A percentile compares a stretch with the other conserved stretches of the same genome.
Conservation (phyloP, 2,329 filamentous ascomycete genomes). For the Neofusicoccum laricinum region DNA sequence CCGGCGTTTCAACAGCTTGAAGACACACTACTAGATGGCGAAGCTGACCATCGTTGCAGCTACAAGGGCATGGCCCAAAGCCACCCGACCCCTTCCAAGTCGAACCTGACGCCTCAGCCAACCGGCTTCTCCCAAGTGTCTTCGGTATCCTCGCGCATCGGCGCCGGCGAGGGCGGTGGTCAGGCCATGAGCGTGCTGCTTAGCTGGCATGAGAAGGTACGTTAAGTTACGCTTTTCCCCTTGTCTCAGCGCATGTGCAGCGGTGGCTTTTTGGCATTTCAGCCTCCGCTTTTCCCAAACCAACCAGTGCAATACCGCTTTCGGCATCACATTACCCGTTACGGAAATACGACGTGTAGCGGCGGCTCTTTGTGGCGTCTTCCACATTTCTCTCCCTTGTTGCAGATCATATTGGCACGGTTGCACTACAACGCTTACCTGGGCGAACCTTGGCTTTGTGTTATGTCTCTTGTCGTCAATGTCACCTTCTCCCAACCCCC, state of each 20-base stretch:
- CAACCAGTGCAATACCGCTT: slow-evolving; percentile 8
- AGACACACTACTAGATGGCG: not conserved
- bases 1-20: slow-evolving; percentile 14
- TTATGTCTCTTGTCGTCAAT: not conserved
- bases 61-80: slow-evolving; percentile 80
- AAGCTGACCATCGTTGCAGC: slow-evolving; percentile 43
- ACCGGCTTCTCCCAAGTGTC: slow-evolving; percentile 87
- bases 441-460: not conserved
- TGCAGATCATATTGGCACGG: slow-evolving; percentile 9
- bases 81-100: slow-evolving; percentile 26
- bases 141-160: slow-evolving; percentile 52
- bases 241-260: not conserved
- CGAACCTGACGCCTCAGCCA: slow-evolving; percentile 64
- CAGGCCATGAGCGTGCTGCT: slow-evolving; percentile 94
- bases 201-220: slow-evolving; percentile 93
- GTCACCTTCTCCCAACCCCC: not conserved
- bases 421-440: slow-evolving; percentile 8
- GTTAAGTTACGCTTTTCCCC: slow-evolving; percentile 11
- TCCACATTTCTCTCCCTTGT: slow-evolving; percentile 3
- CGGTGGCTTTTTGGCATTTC: not conserved
- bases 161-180: slow-evolving; percentile 67
- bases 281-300: slow-evolving; percentile 1
- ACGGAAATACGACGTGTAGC: not conserved
- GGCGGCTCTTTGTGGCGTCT: slow-evolving; percentile 9
- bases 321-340: slow-evolving; percentile 1